Evolutionary conservation across 768 basidiomycete genomes (phyloP).

Genomic region (Cyclocybe cylindracea): DNA sequence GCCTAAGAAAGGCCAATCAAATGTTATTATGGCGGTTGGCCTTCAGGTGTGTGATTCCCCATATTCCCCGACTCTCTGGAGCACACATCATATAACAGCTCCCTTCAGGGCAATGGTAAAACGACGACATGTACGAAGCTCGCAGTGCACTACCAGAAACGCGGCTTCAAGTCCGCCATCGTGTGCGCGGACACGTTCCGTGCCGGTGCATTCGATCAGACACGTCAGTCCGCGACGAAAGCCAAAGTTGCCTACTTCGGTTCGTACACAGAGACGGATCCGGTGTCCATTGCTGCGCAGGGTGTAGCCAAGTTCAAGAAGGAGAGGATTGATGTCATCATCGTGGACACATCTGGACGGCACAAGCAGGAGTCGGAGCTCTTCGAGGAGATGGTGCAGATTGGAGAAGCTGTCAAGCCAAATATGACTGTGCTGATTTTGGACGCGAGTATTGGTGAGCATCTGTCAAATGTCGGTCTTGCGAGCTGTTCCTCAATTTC

Average conservation of each 20-base stretch:
- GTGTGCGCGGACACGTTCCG: conserved; percentile 99
- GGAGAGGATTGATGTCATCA: conserved; percentile 97
- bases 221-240: conserved; percentile 97
- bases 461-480: neutral
- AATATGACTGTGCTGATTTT: conserved; percentile 95
- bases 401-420: conserved; percentile 89
- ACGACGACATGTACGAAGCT: conserved; percentile 99
- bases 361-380: conserved; percentile 97
- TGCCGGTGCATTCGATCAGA: conserved; percentile 98
- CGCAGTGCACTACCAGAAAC: conserved; percentile 95
- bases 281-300: conserved; percentile 90
- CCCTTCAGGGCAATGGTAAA: conserved; percentile 87
- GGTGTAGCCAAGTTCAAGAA: conserved; percentile 98
- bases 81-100: neutral
- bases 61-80: neutral
- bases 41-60: conserved; percentile 66
- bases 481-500: neutral
- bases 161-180: conserved; percentile 95
- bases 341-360: conserved; percentile 96
- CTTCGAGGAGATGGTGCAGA: conserved; percentile 98
- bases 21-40: conserved; percentile 97
- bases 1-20: conserved; percentile 91
- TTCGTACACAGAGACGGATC: conserved; percentile 98
- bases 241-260: conserved; percentile 99
- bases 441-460: conserved; percentile 91